Conservation (phyloP, 225 moss, liverwort and hornwort species). For the Anthoceros angustus region DNA sequence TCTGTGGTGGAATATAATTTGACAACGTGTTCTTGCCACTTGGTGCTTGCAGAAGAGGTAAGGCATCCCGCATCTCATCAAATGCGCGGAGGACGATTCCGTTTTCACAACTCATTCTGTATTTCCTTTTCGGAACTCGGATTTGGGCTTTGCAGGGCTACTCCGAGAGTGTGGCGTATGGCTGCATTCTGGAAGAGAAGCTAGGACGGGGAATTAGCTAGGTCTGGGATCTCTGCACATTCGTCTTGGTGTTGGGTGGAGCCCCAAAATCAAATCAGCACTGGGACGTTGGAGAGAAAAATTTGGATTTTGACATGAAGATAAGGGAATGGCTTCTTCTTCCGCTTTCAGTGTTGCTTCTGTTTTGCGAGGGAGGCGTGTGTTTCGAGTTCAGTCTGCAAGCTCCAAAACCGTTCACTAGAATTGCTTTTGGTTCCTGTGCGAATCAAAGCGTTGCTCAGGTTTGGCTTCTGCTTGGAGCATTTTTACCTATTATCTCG, state of each 20-base stretch:
- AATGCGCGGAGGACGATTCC: too few relatives aligned
- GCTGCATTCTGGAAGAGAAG: background rate
- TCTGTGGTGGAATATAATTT: too few relatives aligned
- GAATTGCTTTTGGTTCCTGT: slow-evolving; percentile 80
- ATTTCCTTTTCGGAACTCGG: too few relatives aligned
- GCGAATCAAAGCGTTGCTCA: slow-evolving; percentile 82
- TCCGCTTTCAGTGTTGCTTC: background rate
- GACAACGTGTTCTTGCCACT: too few relatives aligned
- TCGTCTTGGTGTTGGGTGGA: too few relatives aligned
- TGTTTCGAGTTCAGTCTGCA: background rate
- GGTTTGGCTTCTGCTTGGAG: slow-evolving; percentile 27
- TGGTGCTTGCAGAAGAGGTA: too few relatives aligned
- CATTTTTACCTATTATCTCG: background rate
- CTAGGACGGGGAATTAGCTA: too few relatives aligned
- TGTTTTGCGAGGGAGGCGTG: background rate
- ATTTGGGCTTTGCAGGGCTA: too few relatives aligned
- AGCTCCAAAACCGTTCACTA: slow-evolving; percentile 20
- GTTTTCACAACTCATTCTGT: too few relatives aligned
- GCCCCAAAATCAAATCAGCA: background rate
- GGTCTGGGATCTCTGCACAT: too few relatives aligned
- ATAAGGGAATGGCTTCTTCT: background rate
- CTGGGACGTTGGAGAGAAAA: background rate
- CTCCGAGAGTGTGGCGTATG: background rate
- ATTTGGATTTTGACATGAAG: background rate
- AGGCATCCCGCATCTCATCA: too few relatives aligned